These are phyloP conservation scores for Poronia punctata DNA, from an alignment of 495 filamentous ascomycete genomes.

Conservation along the genomic window DNA sequence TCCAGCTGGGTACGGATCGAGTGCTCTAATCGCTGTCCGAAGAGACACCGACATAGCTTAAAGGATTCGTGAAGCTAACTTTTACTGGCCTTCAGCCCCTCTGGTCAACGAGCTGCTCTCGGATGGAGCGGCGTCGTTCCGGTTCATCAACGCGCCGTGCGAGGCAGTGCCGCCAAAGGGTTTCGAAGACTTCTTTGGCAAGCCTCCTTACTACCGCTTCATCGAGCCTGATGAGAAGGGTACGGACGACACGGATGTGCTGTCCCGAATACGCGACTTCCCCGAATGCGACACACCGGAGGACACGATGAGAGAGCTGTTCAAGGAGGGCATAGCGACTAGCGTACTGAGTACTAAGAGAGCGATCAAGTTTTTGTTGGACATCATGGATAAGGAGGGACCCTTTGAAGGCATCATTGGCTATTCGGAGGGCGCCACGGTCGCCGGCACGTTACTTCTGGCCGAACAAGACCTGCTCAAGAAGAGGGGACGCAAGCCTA, in stretches of 20 bases:
- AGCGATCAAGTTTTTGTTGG: slow-evolving; percentile 36
- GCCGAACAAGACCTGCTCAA: slow-evolving; percentile 43
- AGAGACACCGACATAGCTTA: slow-evolving; percentile 3
- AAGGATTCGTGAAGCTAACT: slow-evolving; percentile 3
- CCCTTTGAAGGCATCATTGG: slow-evolving; percentile 50
- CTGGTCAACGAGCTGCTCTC: slow-evolving; percentile 40
- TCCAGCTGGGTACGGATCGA: slow-evolving; percentile 47
- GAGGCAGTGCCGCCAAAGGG: slow-evolving; percentile 41
- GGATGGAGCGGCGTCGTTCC: slow-evolving; percentile 37
- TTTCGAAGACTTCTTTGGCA: slow-evolving; percentile 47
- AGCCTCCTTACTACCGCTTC: slow-evolving; percentile 44
- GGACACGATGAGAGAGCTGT: slow-evolving; percentile 45
- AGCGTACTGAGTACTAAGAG: slow-evolving; percentile 35
- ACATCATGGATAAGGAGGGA: slow-evolving; percentile 44
- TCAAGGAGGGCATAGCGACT: slow-evolving; percentile 39
- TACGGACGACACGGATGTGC: slow-evolving; percentile 36
- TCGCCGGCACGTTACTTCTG: slow-evolving; percentile 49
- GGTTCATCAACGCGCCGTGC: slow-evolving; percentile 42
- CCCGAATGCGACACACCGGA: slow-evolving; percentile 40
- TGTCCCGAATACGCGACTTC: slow-evolving; percentile 44
- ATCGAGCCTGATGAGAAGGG: slow-evolving; percentile 41
- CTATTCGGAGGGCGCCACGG: slow-evolving; percentile 55
- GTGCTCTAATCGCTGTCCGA: slow-evolving; percentile 6
- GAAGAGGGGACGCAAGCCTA: slow-evolving; percentile 38
- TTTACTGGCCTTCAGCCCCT: slow-evolving; percentile 28